Percentiles rank a stretch among this genome's conserved stretches.
These are phyloP conservation scores for Penicillium bovifimosum DNA, from an alignment of 495 filamentous ascomycete genomes.

Conservation along the genomic window DNA sequence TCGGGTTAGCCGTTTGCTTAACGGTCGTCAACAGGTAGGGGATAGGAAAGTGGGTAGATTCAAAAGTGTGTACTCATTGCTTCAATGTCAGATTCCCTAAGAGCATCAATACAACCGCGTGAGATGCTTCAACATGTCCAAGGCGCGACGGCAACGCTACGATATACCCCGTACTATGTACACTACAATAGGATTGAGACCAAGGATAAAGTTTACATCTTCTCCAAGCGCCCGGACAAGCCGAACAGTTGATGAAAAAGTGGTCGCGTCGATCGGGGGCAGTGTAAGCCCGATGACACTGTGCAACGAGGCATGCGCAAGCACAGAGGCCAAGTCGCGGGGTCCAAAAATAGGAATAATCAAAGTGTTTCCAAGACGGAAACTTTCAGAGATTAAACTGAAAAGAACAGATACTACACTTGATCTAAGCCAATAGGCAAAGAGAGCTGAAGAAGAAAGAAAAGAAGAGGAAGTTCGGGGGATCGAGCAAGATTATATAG, in stretches of 20 bases:
- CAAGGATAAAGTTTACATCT: constrained; percentile 29
- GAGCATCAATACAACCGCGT: too few species aligned
- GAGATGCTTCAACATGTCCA: too few species aligned
- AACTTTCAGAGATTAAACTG: constrained; percentile 82
- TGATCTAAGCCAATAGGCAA: constrained; percentile 73
- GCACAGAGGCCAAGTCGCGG: constrained; percentile 62
- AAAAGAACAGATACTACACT: constrained; percentile 99
- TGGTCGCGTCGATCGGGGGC: constrained; percentile 76
- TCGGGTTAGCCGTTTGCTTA: too few species aligned
- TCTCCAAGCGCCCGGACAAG: constrained; percentile 56
- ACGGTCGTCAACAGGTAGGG: too few species aligned
- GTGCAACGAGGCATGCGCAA: constrained; percentile 70
- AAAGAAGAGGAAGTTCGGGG: constrained; percentile 33
- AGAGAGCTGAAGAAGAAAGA: constrained; percentile 53
- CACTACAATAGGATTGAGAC: too few species aligned
- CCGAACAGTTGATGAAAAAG: constrained; percentile 60
- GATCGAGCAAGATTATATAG: neutral
- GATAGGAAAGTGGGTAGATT: too few species aligned
- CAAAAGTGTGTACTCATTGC: too few species aligned
- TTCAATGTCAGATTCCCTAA: too few species aligned
- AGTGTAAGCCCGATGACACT: constrained; percentile 89
- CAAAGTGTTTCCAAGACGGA: constrained; percentile 65
- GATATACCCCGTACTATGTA: too few species aligned
- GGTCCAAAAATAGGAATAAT: constrained; percentile 79
- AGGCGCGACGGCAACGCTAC: too few species aligned